A percentile compares a stretch with the other conserved stretches of the same genome.
These are phyloP conservation scores for Actinomucor elegans DNA, from an alignment of 371 early-diverging fungal genomes.

Conservation along the genomic window DNA sequence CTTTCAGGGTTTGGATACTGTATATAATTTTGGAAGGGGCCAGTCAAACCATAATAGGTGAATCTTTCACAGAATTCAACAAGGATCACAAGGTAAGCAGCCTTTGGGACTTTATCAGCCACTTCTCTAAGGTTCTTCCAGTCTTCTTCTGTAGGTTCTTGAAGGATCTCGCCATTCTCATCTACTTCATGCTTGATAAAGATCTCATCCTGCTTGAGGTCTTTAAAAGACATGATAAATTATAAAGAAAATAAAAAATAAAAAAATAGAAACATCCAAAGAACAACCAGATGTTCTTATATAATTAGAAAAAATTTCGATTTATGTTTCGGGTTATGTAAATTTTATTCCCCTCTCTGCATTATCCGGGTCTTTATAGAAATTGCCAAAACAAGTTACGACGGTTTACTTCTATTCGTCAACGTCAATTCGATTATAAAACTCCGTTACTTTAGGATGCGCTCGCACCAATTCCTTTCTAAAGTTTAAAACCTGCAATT, in stretches of 20 bases:
- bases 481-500: conserved; percentile 79
- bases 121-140: conserved; percentile 48
- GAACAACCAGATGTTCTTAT: no score
- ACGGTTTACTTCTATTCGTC: no score
- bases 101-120: conserved; percentile 49
- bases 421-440: conserved; percentile 38
- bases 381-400: no score
- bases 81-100: conserved; percentile 63
- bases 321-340: no score
- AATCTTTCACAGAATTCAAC: conserved; percentile 82
- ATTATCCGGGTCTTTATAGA: no score
- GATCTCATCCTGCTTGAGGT: conserved; percentile 8
- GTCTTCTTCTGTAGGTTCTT: conserved; percentile 53
- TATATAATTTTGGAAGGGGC: conserved; percentile 66
- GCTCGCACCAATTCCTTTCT: background rate
- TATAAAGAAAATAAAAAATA: no score
- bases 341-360: no score
- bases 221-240: no score
- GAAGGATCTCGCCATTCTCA: conserved; percentile 1
- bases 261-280: no score
- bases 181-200: conserved; percentile 20
- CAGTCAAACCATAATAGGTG: conserved; percentile 69
- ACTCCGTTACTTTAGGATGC: conserved; percentile 67
- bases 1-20: conserved; percentile 46
- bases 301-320: no score